These are phyloP conservation scores for Alnus rubra DNA, from an alignment of 306 rosid species.

Conservation along the genomic window DNA sequence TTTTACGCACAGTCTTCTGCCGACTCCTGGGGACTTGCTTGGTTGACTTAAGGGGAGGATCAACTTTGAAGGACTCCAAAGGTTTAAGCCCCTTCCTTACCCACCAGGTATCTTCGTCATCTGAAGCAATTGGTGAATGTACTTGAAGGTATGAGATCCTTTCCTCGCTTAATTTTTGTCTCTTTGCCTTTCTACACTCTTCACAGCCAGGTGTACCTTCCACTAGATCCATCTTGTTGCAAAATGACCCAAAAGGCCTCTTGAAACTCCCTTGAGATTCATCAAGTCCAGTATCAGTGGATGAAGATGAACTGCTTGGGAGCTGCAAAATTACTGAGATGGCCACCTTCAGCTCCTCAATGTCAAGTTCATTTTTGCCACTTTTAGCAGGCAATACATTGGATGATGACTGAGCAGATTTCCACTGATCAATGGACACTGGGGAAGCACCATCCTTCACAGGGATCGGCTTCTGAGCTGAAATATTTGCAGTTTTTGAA, in stretches of 20 bases:
- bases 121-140: slow-evolving; percentile 52
- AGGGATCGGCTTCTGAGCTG: slow-evolving; percentile 46
- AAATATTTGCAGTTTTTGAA: slow-evolving; percentile 29
- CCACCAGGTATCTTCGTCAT: slow-evolving; percentile 92
- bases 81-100: slow-evolving; percentile 72
- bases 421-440: slow-evolving; percentile 48
- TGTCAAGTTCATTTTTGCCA: slow-evolving; percentile 44
- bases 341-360: slow-evolving; percentile 77
- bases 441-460: slow-evolving; percentile 57
- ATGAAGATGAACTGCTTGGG: slow-evolving; percentile 45
- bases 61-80: slow-evolving; percentile 65
- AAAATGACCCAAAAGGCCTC: slow-evolving; percentile 46
- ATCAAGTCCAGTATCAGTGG: slow-evolving; percentile 46
- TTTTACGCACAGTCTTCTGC: slow-evolving; percentile 74
- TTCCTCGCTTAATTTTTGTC: slow-evolving; percentile 74
- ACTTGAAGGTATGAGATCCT: slow-evolving; percentile 59
- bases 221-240: slow-evolving; percentile 56
- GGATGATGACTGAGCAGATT: slow-evolving; percentile 37
- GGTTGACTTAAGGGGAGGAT: slow-evolving; percentile 60
- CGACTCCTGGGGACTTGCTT: slow-evolving; percentile 73
- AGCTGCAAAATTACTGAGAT: slow-evolving; percentile 64
- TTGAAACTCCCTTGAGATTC: slow-evolving; percentile 60
- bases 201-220: slow-evolving; percentile 93
- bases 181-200: slow-evolving; percentile 84
- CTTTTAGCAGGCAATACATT: slow-evolving; percentile 41